Evolutionary conservation across 73 alveolate species (phyloP).

Genomic region (Paramecium pentaurelia): DNA sequence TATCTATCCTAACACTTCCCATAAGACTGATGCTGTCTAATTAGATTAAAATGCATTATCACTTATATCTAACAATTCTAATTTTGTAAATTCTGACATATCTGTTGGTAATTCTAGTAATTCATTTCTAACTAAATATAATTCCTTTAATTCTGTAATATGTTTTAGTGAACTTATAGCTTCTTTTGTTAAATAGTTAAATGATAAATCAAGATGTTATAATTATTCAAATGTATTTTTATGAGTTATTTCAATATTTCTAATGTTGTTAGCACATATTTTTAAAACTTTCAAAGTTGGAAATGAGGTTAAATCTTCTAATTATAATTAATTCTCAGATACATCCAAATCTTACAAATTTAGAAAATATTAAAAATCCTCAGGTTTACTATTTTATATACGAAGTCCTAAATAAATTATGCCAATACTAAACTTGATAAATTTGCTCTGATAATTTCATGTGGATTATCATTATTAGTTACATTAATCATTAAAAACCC

Average conservation of each 20-base stretch:
- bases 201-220: constrained; percentile 43
- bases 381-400: constrained; percentile 26
- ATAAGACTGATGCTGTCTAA: constrained; percentile 23
- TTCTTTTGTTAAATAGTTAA: constrained; percentile 38
- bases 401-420: background rate
- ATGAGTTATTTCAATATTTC: background rate
- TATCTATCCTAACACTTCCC: constrained; percentile 50
- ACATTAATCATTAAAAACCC: constrained; percentile 46
- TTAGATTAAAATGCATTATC: constrained; percentile 50
- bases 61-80: constrained; percentile 44
- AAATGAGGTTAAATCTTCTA: constrained; percentile 50
- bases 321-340: constrained; percentile 20
- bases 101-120: constrained; percentile 48
- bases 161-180: constrained; percentile 10
- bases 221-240: constrained; percentile 43
- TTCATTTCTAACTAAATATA: constrained; percentile 52
- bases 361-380: constrained; percentile 47
- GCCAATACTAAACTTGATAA: constrained; percentile 40
- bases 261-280: constrained; percentile 50
- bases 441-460: constrained; percentile 53
- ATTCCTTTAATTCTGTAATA: constrained; percentile 46
- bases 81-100: constrained; percentile 37
- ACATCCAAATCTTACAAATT: constrained; percentile 58
- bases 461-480: constrained; percentile 50
- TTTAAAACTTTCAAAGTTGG: constrained; percentile 33